These are phyloP conservation scores for Kwoniella pini DNA, from an alignment of 768 basidiomycete genomes.

Conservation along the genomic window DNA sequence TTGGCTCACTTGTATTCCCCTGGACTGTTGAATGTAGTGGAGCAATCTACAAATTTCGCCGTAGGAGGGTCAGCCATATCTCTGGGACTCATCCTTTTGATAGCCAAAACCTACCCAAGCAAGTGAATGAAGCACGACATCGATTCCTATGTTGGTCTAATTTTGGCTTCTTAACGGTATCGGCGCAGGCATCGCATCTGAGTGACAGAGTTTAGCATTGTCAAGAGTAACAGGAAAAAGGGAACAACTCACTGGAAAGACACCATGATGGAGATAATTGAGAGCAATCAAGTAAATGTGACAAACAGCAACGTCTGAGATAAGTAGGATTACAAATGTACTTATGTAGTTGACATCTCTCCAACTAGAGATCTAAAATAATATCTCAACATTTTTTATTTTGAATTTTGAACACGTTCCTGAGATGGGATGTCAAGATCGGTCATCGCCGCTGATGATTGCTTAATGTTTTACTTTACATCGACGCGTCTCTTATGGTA, in stretches of 20 bases:
- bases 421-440: neutral
- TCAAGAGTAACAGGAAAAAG: neutral
- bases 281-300: too few relatives aligned
- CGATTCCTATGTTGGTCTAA: slow-evolving; percentile 69
- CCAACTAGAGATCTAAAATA: too few relatives aligned
- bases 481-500: neutral
- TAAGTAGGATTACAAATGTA: too few relatives aligned
- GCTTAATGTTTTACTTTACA: too few relatives aligned
- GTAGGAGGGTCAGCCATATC: too few relatives aligned
- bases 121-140: slow-evolving; percentile 52
- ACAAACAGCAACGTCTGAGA: too few relatives aligned
- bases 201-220: too few relatives aligned
- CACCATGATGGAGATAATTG: slow-evolving; percentile 61
- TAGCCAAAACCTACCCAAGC: slow-evolving; percentile 44
- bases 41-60: slow-evolving; percentile 79
- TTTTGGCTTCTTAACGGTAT: slow-evolving; percentile 91
- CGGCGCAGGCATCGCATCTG: slow-evolving; percentile 79
- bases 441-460: slow-evolving; percentile 3
- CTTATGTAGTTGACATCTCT: too few relatives aligned
- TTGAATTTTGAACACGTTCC: neutral
- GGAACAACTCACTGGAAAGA: slow-evolving; percentile 62
- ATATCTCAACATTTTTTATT: neutral
- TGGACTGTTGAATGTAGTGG: slow-evolving; percentile 74
- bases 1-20: slow-evolving; percentile 69
- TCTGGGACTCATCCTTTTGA: too few relatives aligned